Percentiles rank a stretch among this genome's conserved stretches.
Evolutionary conservation across 176 grass and related monocot genomes (phyloP).

Genomic region (Musa troglodytarum): DNA sequence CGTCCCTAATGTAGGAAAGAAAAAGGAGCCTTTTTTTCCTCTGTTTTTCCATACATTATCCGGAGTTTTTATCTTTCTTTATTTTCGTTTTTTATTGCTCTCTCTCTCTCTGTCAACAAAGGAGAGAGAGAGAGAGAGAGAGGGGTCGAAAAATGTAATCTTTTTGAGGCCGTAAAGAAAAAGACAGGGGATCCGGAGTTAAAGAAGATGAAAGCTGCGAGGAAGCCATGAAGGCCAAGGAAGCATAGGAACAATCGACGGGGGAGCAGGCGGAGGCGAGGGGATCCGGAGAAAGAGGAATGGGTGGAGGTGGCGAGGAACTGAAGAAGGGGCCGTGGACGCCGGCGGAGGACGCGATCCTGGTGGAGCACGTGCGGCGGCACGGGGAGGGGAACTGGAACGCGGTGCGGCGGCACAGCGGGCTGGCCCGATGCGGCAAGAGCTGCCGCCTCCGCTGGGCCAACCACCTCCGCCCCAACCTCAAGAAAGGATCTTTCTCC

Average conservation of each 20-base stretch:
- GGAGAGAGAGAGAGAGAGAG: no score
- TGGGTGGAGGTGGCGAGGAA: neutral
- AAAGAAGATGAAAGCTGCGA: no score
- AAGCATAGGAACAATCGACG: neutral
- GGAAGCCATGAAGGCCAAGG: no score
- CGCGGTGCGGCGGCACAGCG: conserved; percentile 58
- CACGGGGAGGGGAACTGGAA: conserved; percentile 89
- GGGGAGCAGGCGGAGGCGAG: neutral
- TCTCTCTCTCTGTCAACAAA: no score
- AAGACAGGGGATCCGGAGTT: no score
- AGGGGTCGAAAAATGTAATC: no score
- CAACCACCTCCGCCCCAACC: conserved; percentile 87
- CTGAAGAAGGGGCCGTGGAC: conserved; percentile 95
- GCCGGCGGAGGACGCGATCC: conserved; percentile 60
- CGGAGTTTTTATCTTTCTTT: no score
- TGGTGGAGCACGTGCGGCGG: conserved; percentile 64
- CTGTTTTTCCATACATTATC: no score
- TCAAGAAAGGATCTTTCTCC: conserved; percentile 84
- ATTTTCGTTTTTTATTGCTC: no score
- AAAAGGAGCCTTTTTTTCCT: no score
- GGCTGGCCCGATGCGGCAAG: conserved; percentile 75
- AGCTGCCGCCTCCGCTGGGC: conserved; percentile 93
- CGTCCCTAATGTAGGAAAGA: no score
- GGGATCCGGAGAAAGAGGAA: neutral
- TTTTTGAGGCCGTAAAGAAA: no score